Percentiles rank a stretch among this genome's conserved stretches.
These are phyloP conservation scores for Hypomontagnella monticulosa DNA, from an alignment of 495 filamentous ascomycete species.

Conservation along the genomic window DNA sequence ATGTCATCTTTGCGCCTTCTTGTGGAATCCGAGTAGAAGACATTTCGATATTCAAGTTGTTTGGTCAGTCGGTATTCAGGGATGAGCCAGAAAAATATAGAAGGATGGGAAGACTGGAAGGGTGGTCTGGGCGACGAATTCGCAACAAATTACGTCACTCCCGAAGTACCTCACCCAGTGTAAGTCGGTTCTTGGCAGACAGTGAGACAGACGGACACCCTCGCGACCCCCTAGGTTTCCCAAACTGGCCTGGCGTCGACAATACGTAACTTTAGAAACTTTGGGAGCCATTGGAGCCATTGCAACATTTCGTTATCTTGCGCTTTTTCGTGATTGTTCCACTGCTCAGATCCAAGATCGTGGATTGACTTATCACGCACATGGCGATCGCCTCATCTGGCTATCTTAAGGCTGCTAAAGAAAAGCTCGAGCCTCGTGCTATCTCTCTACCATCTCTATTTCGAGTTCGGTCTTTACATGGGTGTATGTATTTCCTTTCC, in stretches of 20 bases:
- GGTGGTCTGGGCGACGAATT: slow-evolving; percentile 38
- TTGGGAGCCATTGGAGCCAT: not conserved
- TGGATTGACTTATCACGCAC: slow-evolving; percentile 33
- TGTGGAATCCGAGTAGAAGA: slow-evolving; percentile 19
- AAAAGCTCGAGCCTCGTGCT: slow-evolving; percentile 7
- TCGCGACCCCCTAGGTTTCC: slow-evolving; percentile 14
- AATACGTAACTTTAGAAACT: slow-evolving; percentile 3
- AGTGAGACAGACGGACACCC: slow-evolving; percentile 14
- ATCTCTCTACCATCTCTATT: slow-evolving; percentile 1
- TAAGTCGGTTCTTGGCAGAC: slow-evolving; percentile 25
- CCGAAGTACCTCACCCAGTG: slow-evolving; percentile 45
- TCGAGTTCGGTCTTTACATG: slow-evolving; percentile 1
- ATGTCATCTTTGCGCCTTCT: slow-evolving; percentile 21
- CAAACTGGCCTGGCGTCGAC: slow-evolving; percentile 19
- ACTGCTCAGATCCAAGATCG: slow-evolving; percentile 30
- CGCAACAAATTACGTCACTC: slow-evolving; percentile 49
- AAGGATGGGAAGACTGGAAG: slow-evolving; percentile 27
- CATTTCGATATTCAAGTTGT: too few relatives aligned
- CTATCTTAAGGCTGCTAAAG: not conserved
- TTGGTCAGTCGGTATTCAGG: not conserved
- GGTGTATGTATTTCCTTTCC: slow-evolving; percentile 1
- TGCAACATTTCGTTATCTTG: slow-evolving; percentile 21
- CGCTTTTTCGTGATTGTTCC: slow-evolving; percentile 12
- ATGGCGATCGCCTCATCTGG: slow-evolving; percentile 31
- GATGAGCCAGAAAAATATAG: slow-evolving; percentile 25